Base-by-base conservation (phyloP, 1,284 basidiomycete genomes). In the Vanrija pseudolonga region DNA sequence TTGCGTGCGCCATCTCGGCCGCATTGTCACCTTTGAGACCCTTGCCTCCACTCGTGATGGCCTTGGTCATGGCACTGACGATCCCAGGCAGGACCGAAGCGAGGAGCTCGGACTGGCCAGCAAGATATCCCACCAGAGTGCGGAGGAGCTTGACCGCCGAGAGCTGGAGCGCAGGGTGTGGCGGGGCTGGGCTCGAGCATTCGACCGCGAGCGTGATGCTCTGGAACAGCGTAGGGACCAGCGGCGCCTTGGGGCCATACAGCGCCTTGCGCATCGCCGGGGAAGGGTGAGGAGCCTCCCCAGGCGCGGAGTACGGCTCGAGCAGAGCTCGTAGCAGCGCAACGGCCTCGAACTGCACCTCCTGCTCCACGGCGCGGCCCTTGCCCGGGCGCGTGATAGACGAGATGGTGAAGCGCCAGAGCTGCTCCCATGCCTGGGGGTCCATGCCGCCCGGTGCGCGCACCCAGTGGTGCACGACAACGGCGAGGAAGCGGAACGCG, bases 141-240 rank as follows among this genome's bases (percentile, higher is more conserved):
- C 76, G 74, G 1, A 90, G 71, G 9, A 85, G 71, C n/a, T 82
- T 76, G 17, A 95, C 78, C 7, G 88, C 85, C 1, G 78, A 57
- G 11, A 80, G 78, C 67, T 90, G 88, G 23, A 94, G 77, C 9
- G 82, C 68, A 3, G 81, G 69, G 62, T 86, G 79, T 3, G 77
- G 77, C 3, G 87, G 85, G 37, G 79, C 76, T 0, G 84, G 79
- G 4, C 80, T 78, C 1, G 67, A 46, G 14, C 72, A 61, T 14
- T 71, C 73, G 46, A 94, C 77, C 11, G 92, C 77, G 2, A 85
- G 81, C 58, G 89, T 85, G 48, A 95, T 74, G 2, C 87, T 89
- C 72, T 90, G 88, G 12, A 91, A 92, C 32, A 94, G 77, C 28
- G 94, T 80, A 3, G 93, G 87, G 38, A 87, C 77, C 62, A 90